Conservation (phyloP, 2,329 filamentous ascomycete species). For the Nannizzia gypsea region DNA sequence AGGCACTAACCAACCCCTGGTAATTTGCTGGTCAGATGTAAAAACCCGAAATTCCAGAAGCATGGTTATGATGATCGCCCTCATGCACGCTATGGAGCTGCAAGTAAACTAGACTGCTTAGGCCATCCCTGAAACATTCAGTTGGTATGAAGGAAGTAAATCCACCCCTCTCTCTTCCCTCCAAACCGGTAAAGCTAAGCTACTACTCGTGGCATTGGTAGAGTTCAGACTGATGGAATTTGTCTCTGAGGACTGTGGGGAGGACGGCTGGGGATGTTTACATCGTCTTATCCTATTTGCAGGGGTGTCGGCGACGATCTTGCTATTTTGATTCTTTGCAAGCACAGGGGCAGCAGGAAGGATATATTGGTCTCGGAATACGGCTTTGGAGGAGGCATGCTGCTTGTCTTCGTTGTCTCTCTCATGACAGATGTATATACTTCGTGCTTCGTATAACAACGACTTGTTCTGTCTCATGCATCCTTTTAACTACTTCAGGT, state of each 20-base stretch:
- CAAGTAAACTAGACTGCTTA: not conserved
- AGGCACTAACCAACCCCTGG: not conserved
- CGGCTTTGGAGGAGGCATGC: not conserved
- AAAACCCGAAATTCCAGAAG: constrained; percentile 2
- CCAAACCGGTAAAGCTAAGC: not conserved
- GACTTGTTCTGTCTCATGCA: not conserved
- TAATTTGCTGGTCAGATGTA: not conserved
- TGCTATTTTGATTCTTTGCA: not conserved
- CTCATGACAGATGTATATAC: not conserved
- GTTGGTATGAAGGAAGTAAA: not conserved
- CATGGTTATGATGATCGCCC: not conserved
- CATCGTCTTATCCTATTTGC: not conserved
- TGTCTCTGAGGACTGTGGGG: not conserved
- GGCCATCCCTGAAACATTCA: not conserved
- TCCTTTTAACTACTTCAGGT: not conserved
- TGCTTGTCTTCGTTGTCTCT: not conserved
- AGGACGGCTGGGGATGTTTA: not conserved
- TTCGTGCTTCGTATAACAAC: not conserved
- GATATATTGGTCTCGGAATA: constrained; percentile 1
- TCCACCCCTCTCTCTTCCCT: not conserved
- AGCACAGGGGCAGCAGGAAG: not conserved
- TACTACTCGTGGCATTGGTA: not conserved
- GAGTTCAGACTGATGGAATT: not conserved
- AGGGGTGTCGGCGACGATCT: not conserved
- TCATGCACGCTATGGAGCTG: not conserved